These are phyloP conservation scores for Cyathus striatus DNA, from an alignment of 768 basidiomycete species.

Conservation along the genomic window DNA sequence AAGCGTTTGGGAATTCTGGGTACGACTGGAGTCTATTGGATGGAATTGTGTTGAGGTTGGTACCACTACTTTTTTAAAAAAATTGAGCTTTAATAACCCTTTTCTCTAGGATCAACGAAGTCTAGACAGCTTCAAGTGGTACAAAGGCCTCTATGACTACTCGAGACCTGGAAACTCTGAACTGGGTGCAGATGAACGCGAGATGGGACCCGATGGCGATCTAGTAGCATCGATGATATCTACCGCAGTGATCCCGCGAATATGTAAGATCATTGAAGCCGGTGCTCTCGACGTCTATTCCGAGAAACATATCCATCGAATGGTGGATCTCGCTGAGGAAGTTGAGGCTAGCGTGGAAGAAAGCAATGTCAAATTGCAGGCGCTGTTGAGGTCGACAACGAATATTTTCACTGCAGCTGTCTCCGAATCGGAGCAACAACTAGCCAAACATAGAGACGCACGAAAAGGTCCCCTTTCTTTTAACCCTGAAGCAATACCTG, in stretches of 20 bases:
- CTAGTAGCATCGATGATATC: conserved; percentile 84
- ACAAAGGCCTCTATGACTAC: conserved; percentile 71
- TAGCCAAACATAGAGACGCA: conserved; percentile 43
- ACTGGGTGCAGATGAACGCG: conserved; percentile 40
- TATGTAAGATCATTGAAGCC: conserved; percentile 69
- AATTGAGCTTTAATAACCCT: conserved; percentile 6
- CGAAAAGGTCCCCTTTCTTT: conserved; percentile 41
- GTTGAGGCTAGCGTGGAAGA: conserved; percentile 69
- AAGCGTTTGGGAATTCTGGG: conserved; percentile 93
- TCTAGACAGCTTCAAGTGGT: conserved; percentile 85
- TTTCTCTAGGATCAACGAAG: conserved; percentile 39
- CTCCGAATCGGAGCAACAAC: conserved; percentile 39
- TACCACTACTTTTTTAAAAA: neutral
- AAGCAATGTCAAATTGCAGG: conserved; percentile 62
- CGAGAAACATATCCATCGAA: conserved; percentile 46
- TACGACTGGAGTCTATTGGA: conserved; percentile 76
- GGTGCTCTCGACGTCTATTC: conserved; percentile 86
- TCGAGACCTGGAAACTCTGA: conserved; percentile 46
- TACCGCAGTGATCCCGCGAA: conserved; percentile 72
- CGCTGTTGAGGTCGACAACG: conserved; percentile 50
- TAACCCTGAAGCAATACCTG: conserved; percentile 69
- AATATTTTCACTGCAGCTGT: conserved; percentile 51
- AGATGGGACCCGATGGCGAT: conserved; percentile 80
- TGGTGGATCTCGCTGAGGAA: conserved; percentile 77
- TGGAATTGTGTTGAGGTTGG: conserved; percentile 83